These are phyloP conservation scores for Lolium multiflorum DNA, from an alignment of 176 grass and related monocot species.

Conservation along the genomic window DNA sequence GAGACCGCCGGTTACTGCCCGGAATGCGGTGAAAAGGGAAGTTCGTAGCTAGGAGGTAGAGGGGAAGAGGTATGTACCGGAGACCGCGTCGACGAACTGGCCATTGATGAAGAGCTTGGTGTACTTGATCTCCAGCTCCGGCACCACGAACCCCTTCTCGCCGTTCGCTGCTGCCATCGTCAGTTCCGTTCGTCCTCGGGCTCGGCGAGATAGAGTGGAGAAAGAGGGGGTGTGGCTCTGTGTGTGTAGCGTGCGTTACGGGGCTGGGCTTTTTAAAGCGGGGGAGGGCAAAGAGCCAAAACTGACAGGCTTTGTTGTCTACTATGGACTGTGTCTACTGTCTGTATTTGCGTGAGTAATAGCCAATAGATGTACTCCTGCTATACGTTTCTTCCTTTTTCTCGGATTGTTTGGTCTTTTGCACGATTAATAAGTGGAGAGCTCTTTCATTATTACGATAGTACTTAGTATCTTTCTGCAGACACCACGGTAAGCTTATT, in stretches of 20 bases:
- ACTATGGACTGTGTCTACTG: background rate
- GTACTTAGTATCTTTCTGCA: background rate
- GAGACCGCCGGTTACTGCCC: background rate
- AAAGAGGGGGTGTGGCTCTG: background rate
- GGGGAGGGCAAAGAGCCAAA: background rate
- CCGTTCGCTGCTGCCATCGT: slow-evolving; percentile 46
- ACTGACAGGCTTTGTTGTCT: background rate
- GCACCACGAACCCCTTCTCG: slow-evolving; percentile 54
- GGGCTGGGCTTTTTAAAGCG: slow-evolving; percentile 1
- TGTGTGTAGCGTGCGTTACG: background rate
- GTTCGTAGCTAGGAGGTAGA: background rate
- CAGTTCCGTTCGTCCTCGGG: background rate
- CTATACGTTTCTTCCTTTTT: background rate
- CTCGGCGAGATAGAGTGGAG: background rate
- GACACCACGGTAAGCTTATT: background rate
- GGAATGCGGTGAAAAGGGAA: background rate
- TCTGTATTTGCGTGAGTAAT: background rate
- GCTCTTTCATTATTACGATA: background rate
- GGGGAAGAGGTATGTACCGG: slow-evolving; percentile 51
- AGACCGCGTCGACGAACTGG: slow-evolving; percentile 78
- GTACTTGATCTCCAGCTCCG: slow-evolving; percentile 74
- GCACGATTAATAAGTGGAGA: background rate
- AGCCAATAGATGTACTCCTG: background rate
- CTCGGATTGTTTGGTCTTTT: background rate
- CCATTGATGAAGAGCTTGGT: slow-evolving; percentile 96